Evolutionary conservation across 768 basidiomycete species (phyloP), one percentile per base, ranked within the genome.

Genomic region (Austroboletus eburneus): DNA sequence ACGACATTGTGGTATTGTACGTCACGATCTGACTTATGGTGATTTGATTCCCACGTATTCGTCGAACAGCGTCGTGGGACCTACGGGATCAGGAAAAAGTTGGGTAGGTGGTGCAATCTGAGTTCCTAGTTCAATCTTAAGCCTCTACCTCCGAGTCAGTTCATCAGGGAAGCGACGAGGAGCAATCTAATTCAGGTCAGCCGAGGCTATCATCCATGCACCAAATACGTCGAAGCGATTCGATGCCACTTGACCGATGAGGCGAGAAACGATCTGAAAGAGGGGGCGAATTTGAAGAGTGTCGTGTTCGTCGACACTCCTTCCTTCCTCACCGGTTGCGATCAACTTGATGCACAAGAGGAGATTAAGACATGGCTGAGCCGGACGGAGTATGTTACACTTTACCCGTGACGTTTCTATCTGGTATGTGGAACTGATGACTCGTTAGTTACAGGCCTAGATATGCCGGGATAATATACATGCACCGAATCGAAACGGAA

Each of bases 291-390:
- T 13, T 32, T 51, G 7, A 43, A 43, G 21, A 41, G 36, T 13
- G 43, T 60, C 9, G 52, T 62, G 8, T 54, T 61, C 20, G 37
- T 59, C 4, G 59, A 61, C 25, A 50, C 55, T 0, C 59, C 59
- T 20, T 60, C 58, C 1, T 60, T 59, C 25, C 40, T 45, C 36
- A 58, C 57, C 2, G 57, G 18, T 20, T 38, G 32, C 16, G 24
- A 48, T 8, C 14, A 39, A 5, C 39, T 30, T 4, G 43, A 58
- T 39, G 42, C 56, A 9, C 27, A 23, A 13, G 4, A 27, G 9
- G 45, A 46, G 43, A 24, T 61, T 1, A 9, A 5, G 1, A n/a
- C 22, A 9, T 54, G 56, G 53, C 14, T 52, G 2, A 5, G 9
- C 1, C 14, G 14, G 25, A 36, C 20, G 36, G n/a, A 12, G 56